Base-by-base conservation (phyloP, 768 basidiomycete genomes). In the Melanogaster broomeanus region DNA sequence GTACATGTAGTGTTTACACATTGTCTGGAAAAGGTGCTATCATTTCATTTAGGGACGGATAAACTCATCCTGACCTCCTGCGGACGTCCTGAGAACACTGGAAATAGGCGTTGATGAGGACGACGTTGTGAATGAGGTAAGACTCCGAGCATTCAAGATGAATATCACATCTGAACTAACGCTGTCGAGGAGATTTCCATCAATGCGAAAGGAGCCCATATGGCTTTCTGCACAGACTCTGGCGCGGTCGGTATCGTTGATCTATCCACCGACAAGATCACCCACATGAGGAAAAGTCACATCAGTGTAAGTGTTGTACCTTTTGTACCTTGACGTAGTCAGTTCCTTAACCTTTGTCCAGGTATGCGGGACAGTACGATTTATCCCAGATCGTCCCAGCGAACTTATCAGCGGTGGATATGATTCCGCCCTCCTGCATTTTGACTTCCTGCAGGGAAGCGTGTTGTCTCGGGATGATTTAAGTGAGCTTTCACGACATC, bases 321-420 rank as follows among this genome's bases (percentile, higher is more conserved):
- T 31, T n/a, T 33, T 9, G 27, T 43, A n/a, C 18, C 44, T 31
- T n/a, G 25, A 24, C 12, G 8, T 15, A 25, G 41, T 45, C 11
- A 15, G 22, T 28, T 24, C n/a, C 25, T 51, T 22, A 42, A 27
- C 12, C 51, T 52, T 45, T 50, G 47, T 53, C 31, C 60, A 92
- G 90, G 80, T 93, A 12, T 89, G 87, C 42, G 83, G 81, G 11
- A 77, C 78, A 16, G 82, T 87, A 34, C 80, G 74, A 52, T 92
- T 90, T 63, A 81, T 93, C 52, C 85, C 88, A 7, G 79, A 79
- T 61, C 76, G 88, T 21, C 82, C 87, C 4, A 76, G 74, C 38
- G 91, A 93, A 64, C 61, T 90, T 12, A 75, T 93, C 21, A 90
- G 86, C 53, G 89, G 83, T 6, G 90, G 90, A 2, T 92, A 87